Base-by-base conservation (phyloP, 2,329 filamentous ascomycete species). In the Colletotrichum spinosum region DNA sequence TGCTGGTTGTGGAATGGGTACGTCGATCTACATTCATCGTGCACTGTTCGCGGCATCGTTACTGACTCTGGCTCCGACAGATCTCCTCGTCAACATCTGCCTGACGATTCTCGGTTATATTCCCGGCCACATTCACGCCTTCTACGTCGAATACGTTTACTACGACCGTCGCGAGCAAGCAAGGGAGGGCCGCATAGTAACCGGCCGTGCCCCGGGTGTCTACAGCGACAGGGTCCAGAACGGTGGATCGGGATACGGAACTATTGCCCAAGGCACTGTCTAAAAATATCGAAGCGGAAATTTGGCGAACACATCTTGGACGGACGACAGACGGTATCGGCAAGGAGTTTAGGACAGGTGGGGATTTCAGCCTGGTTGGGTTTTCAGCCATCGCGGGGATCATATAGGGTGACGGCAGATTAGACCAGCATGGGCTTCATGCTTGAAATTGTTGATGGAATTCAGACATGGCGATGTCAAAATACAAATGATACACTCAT, bases 121-220 rank as follows among this genome's bases (percentile, higher is more conserved):
- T 55, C 92, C 92, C 0, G 93, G 92, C 8, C 90, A 93, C 70
- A 86, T 95, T 46, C 90, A 94, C 75, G 92, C 92, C 48, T 94
- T 94, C 77, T 96, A 94, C 75, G 70, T 93, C 67, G 88, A 94
- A 78, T 97, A 94, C 75, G 83, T 97, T 68, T 97, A 94, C 80
- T 95, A 90, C 77, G 87, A 92, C 72, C 90, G 90, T 44, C 85
- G 84, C 57, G 89, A 92, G 70, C 86, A 89, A 74, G 83, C 84
- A 2, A 79, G 83, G 50, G 80, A 85, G 39, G 91, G 91, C 6
- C 80, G 83, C 10, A 83, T 83, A 65, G 79, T 84, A 17, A 79
- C 82, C 4, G 73, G 78, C 8, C 84, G 82, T 2, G 90, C 90
- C 2, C 88, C 91, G 0, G 90, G 90, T 35, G 86, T 94, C 15